phyloP scores from a whole-genome alignment of 2,329 filamentous ascomycete species.

The Lanzia echinophila region DNA sequence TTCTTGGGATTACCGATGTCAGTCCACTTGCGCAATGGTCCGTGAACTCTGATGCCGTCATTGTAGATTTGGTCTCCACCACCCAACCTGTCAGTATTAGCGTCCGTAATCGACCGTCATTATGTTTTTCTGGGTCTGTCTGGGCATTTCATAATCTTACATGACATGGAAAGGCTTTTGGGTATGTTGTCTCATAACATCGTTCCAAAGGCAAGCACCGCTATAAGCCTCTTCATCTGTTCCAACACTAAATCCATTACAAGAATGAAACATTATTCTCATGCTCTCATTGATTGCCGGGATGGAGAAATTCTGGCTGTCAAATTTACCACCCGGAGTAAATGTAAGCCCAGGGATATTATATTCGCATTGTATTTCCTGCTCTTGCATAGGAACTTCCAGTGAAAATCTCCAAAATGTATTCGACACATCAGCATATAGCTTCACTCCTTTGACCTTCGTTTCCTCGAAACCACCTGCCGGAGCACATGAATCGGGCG shows the following conservation, averaged over 20 bases:
- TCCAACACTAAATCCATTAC: conserved; percentile 90
- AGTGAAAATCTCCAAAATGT: conserved; percentile 95
- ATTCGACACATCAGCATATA: conserved; percentile 59
- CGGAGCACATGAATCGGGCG: background rate
- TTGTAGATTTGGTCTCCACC: conserved; percentile 97
- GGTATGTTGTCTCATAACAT: conserved; percentile 77
- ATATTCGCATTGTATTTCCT: conserved; percentile 75
- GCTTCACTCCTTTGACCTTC: conserved; percentile 46
- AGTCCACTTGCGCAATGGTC: conserved; percentile 77
- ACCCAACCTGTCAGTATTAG: conserved; percentile 63
- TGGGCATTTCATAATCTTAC: conserved; percentile 45
- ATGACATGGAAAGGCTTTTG: conserved; percentile 89
- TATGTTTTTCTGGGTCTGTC: no score
- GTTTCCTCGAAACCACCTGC: conserved; percentile 17
- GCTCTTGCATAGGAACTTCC: conserved; percentile 63
- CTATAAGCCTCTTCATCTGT: conserved; percentile 82
- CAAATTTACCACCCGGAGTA: conserved; percentile 47
- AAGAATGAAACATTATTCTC: conserved; percentile 98
- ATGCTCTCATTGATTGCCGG: conserved; percentile 79
- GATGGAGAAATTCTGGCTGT: conserved; percentile 71
- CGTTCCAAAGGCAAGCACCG: conserved; percentile 90
- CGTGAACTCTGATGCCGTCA: conserved; percentile 79
- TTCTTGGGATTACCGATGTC: conserved; percentile 75
- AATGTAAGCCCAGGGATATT: conserved; percentile 60
- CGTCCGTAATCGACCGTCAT: conserved; percentile 15